Evolutionary conservation across 2,329 filamentous ascomycete species (phyloP), one percentile per base, ranked within the genome.

Genomic region (Neonectria neomacrospora): DNA sequence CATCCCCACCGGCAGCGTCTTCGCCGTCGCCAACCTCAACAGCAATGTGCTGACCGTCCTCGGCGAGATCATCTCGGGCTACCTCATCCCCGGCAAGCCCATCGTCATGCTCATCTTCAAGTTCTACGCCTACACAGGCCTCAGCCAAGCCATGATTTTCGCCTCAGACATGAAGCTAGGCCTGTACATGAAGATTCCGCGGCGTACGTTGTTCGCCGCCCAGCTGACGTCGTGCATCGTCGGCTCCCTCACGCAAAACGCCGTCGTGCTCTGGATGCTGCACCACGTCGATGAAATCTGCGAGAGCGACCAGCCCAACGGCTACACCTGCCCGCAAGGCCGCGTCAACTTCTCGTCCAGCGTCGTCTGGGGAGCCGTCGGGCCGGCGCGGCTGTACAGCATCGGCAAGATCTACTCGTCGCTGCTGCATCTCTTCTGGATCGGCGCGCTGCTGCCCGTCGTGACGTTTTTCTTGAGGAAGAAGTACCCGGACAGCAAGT

Each of bases 301-400:
- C 34, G 57, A 58, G 22, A 50, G 22, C 1, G 61, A 64, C 12
- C 61, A 64, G 23, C 51, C 34, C 7, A 51, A 82, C 60, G 78
- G 80, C 5, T 85, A 83, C 68, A 79, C 77, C 10, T 85, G 83
- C 60, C 82, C 82, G 3, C 77, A 80, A 54, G 81, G 80, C 1
- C 76, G 80, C 9, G 81, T 80, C 11, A 78, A 82, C 7, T 84
- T 80, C 66, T 81, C 80, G 1, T 80, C 81, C 1, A 81, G 80
- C 1, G 76, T 85, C 14, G 80, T 84, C 41, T 85, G 83, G 83
- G 84, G 80, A 26, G 76, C 79, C 9, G 80, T 86, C 9, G 84
- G 84, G 0, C 84, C 84, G 0, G 75, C 75, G 1, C 75, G 82
- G 4, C 30, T 67, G 9, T 67, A 58, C 18, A 64, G 61, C 48